Base-by-base conservation (phyloP, 1,284 basidiomycete species). In the Calocybe gambosa region DNA sequence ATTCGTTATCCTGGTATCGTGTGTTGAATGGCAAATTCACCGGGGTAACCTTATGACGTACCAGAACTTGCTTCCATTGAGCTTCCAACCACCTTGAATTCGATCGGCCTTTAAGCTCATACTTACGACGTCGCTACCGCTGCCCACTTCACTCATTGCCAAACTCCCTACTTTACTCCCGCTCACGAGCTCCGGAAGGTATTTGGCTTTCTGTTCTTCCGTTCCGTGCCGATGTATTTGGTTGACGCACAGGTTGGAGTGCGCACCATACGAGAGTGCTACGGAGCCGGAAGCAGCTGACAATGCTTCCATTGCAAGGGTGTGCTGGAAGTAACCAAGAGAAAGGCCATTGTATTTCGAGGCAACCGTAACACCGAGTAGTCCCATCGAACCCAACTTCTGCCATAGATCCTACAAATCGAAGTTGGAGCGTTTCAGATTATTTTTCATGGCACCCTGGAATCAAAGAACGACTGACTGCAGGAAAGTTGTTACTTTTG, bases 41-140 rank as follows among this genome's bases (percentile, higher is more conserved):
- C 20, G 29, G 15, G 34, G 38, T 16, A 1, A 20, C 16, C 33
- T 44, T 15, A 37, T 39, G 25, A 53, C 80, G 50, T 50, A 89
- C 92, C 93, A 96, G 68, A 93, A 92, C 66, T 96, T 97, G 58
- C 83, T 90, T 1, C 93, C 93, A 58, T 90, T 95, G 54, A 96
- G 63, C 48, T 75, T 70, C 71, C 81, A 96, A 35, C 85, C 82
- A 33, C 82, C 86, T 15, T 80, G 71, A 28, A 86, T 75, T 65
- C 85, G 86, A 50, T 84, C 81, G 13, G 92, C 93, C 45, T 75
- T 80, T 41, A 93, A 72, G 57, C 74, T 77, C 94, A 96, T 97
- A 58, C 85, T 89, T 18, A 96, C 83, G 18, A 97, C 93, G 64
- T 97, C 93, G 58, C 89, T 93, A 39, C 93, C 93, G 52, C 85